A percentile compares a stretch with the other conserved stretches of the same genome.
Conservation (phyloP, 768 basidiomycete genomes). For the Saitozyma podzolica region DNA sequence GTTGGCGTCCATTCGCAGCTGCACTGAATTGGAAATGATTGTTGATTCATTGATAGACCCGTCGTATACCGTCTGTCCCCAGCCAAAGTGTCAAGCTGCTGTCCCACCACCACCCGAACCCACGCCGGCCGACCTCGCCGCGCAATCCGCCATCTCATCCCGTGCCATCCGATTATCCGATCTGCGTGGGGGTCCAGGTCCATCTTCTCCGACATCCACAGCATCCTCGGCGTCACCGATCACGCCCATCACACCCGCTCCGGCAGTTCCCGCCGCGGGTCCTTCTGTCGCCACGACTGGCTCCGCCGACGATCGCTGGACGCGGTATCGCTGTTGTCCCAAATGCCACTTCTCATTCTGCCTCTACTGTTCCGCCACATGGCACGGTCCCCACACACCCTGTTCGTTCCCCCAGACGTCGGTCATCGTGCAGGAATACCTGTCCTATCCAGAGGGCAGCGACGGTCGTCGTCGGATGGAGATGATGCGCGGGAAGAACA, state of each 20-base stretch:
- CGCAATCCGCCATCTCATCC: conserved; percentile 15
- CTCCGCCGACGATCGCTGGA: conserved; percentile 63
- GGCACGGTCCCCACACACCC: conserved; percentile 77
- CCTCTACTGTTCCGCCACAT: conserved; percentile 75
- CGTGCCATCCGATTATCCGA: conserved; percentile 23
- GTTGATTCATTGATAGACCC: conserved; percentile 61
- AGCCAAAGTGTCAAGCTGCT: conserved; percentile 75
- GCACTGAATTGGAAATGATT: neutral
- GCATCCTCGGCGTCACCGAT: no score
- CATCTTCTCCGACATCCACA: no score
- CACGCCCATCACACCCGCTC: neutral
- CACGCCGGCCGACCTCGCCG: conserved; percentile 17
- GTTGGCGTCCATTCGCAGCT: conserved; percentile 16
- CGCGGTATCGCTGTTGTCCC: conserved; percentile 68
- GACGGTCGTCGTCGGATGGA: conserved; percentile 61
- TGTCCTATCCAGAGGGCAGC: conserved; percentile 62
- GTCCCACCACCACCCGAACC: conserved; percentile 61
- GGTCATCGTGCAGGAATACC: conserved; percentile 67
- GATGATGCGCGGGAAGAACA: conserved; percentile 63
- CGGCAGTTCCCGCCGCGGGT: neutral
- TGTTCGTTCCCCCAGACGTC: conserved; percentile 72
- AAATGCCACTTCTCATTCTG: conserved; percentile 78
- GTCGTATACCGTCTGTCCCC: conserved; percentile 75
- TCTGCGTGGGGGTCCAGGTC: no score
- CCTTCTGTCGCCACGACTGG: conserved; percentile 4